Base-by-base conservation (phyloP, 768 basidiomycete species). In the Tulasnella sp. region DNA sequence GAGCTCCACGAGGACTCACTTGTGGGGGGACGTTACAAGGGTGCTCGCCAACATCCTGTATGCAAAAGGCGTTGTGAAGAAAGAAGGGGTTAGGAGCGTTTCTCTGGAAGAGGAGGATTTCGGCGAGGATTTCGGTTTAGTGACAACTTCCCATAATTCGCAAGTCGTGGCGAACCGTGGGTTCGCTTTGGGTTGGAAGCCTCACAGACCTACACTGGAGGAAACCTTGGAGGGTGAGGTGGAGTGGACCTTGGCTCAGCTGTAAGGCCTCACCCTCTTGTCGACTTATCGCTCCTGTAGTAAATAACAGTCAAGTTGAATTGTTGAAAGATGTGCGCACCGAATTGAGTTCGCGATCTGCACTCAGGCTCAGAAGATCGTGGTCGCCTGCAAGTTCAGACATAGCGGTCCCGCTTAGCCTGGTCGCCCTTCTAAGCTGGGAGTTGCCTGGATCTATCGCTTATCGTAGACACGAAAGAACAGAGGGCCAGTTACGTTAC, bases 141-240 rank as follows among this genome's bases (percentile, higher is more conserved):
- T 82, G 54, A 81, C 37, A 31, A 58, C 58, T 69, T 75, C 83
- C 16, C 79, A 41, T 31, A 84, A 84, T 74, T 84, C 83, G 37
- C 54, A 77, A 12, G 81, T 80, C 11, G 77, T 83, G 44, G 81
- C 82, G 48, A 81, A 84, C 48, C 73, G 83, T 16, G 81, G 75
- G 31, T 81, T 77, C 60, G 79, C 58, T 54, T 34, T 77, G 5
- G 81, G 81, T 28, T 81, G 81, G 83, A 83, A 75, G 78, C 77
- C 40, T 24, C n/a, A 41, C 40, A 14, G 34, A 37, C 31, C 34
- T 20, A 37, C 72, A 73, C 34, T 73, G 72, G 42, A 37, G 37
- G 72, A 73, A 34, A 44, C 72, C 8, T n/a, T 73, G 20, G 37
- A 18, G 42, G 31, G 42, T 20, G 72, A 73, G 31, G 42, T 73